A percentile compares a stretch with the other conserved stretches of the same genome.
These are phyloP conservation scores for Cystobasidium pallidum DNA, from an alignment of 1,284 basidiomycete species.

Conservation along the genomic window DNA sequence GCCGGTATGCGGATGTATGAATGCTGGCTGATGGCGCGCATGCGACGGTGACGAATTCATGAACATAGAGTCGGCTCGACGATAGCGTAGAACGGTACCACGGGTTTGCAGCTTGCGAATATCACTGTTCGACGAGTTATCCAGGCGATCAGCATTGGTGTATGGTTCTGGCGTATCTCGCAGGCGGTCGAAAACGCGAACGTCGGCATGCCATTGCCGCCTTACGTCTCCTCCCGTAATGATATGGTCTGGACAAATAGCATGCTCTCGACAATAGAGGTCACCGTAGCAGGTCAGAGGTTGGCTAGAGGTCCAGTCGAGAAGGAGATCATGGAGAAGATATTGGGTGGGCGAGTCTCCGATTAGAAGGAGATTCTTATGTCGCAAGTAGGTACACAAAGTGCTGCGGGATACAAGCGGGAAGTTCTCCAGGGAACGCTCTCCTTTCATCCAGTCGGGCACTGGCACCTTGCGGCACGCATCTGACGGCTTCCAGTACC, in stretches of 20 bases:
- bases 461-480: slow-evolving; percentile 33
- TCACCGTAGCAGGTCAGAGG: slow-evolving; percentile 54
- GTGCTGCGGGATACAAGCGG: slow-evolving; percentile 31
- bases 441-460: background rate
- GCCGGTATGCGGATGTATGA: slow-evolving; percentile 48
- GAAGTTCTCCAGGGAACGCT: slow-evolving; percentile 1
- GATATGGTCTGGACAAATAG: slow-evolving; percentile 50
- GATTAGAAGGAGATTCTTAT: slow-evolving; percentile 53
- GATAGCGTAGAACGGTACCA: slow-evolving; percentile 53
- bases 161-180: slow-evolving; percentile 44
- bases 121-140: background rate
- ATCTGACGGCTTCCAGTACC: slow-evolving; percentile 50
- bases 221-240: slow-evolving; percentile 24
- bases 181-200: slow-evolving; percentile 48
- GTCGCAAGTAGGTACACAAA: slow-evolving; percentile 51
- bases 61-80: slow-evolving; percentile 53
- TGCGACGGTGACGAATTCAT: slow-evolving; percentile 44
- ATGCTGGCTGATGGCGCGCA: slow-evolving; percentile 37
- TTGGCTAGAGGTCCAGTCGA: slow-evolving; percentile 52
- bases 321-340: slow-evolving; percentile 53
- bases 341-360: slow-evolving; percentile 53
- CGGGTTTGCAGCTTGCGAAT: slow-evolving; percentile 2
- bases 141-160: background rate
- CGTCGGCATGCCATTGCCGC: slow-evolving; percentile 47
- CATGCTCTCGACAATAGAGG: slow-evolving; percentile 54